phyloP scores from a whole-genome alignment of 2,329 filamentous ascomycete species.

The Ilyonectria robusta region DNA sequence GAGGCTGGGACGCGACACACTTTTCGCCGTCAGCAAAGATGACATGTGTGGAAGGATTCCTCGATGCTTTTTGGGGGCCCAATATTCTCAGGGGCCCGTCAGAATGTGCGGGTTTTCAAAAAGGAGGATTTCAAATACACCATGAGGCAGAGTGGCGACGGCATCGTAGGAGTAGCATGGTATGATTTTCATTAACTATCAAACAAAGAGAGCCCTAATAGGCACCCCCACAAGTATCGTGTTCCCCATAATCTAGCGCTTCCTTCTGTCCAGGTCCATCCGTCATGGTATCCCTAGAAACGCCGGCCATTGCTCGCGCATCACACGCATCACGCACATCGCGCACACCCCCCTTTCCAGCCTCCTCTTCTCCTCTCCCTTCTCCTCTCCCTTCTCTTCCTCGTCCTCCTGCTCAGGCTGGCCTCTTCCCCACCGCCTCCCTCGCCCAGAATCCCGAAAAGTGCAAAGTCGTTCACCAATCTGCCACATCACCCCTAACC shows the following conservation, averaged over 20 bases:
- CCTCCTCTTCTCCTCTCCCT: conserved; percentile 5
- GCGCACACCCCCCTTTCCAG: conserved; percentile 14
- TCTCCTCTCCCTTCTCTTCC: conserved; percentile 2
- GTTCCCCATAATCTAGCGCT: conserved; percentile 29
- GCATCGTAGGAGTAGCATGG: not conserved
- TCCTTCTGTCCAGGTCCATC: conserved; percentile 19
- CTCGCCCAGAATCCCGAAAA: conserved; percentile 1
- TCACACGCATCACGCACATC: conserved; percentile 16
- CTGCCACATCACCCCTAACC: conserved; percentile 22
- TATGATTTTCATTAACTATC: conserved; percentile 26
- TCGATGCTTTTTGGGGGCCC: conserved; percentile 12
- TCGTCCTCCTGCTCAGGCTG: not conserved
- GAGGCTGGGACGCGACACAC: conserved; percentile 4
- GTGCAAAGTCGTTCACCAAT: conserved; percentile 15
- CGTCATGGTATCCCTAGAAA: conserved; percentile 25
- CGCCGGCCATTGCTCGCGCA: conserved; percentile 25
- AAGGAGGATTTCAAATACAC: not conserved
- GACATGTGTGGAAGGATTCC: conserved; percentile 8
- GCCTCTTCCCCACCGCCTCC: not conserved
- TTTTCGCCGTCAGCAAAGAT: conserved; percentile 8
- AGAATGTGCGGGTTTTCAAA: not conserved
- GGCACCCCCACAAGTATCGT: conserved; percentile 17
- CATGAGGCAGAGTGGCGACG: not conserved
- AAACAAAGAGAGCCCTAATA: conserved; percentile 12
- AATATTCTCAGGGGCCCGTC: not conserved